phyloP scores from a whole-genome alignment of 2,329 filamentous ascomycete species.

The Fusarium torreyae region DNA sequence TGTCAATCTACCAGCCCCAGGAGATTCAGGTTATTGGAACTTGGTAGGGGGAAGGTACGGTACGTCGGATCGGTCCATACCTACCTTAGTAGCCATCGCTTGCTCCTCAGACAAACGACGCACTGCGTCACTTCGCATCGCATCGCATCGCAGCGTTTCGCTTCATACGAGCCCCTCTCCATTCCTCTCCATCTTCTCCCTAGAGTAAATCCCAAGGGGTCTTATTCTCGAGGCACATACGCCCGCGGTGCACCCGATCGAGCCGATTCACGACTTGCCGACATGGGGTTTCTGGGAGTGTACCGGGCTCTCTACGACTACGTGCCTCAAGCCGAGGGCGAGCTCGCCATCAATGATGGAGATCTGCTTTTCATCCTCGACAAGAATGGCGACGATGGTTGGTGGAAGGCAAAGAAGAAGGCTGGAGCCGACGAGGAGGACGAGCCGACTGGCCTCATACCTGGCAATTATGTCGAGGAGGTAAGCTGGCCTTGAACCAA shows the following conservation, averaged over 20 bases:
- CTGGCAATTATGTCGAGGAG: slow-evolving; percentile 96
- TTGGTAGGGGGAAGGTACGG: slow-evolving; percentile 41
- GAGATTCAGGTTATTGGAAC: slow-evolving; percentile 27
- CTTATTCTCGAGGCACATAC: slow-evolving; percentile 34
- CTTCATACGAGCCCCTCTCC: slow-evolving; percentile 11
- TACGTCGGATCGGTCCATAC: slow-evolving; percentile 38
- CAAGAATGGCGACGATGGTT: slow-evolving; percentile 82
- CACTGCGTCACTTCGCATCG: slow-evolving; percentile 52
- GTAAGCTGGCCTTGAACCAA: slow-evolving; percentile 60
- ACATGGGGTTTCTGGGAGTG: slow-evolving; percentile 93
- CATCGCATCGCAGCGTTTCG: slow-evolving; percentile 38
- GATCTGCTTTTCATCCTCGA: slow-evolving; percentile 92
- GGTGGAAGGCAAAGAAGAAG: slow-evolving; percentile 98
- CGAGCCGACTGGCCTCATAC: slow-evolving; percentile 90
- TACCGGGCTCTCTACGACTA: slow-evolving; percentile 96
- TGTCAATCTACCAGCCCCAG: slow-evolving; percentile 8
- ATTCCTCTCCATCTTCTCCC: slow-evolving; percentile 9
- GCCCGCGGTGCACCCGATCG: slow-evolving; percentile 42
- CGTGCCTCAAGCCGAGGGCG: slow-evolving; percentile 85
- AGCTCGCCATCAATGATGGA: slow-evolving; percentile 87
- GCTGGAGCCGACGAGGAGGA: slow-evolving; percentile 87
- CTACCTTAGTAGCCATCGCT: slow-evolving; percentile 36
- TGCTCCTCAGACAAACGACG: slow-evolving; percentile 51
- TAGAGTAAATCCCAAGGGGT: slow-evolving; percentile 19
- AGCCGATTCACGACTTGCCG: slow-evolving; percentile 44